Evolutionary conservation across 2,329 filamentous ascomycete genomes (phyloP), one percentile per base, ranked within the genome.

Genomic region (Bisporella sp.): DNA sequence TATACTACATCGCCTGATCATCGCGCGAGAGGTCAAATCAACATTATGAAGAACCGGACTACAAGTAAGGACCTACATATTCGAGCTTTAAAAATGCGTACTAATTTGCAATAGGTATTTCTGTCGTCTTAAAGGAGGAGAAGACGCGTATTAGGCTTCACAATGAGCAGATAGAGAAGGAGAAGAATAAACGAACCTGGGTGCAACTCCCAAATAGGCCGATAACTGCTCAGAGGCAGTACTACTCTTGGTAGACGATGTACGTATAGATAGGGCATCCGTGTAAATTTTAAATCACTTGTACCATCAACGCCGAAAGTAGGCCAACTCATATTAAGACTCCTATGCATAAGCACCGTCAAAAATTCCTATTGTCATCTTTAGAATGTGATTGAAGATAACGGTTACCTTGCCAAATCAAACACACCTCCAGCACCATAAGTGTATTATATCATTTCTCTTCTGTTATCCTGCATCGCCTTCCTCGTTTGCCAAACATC

Each of bases 91-190:
- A 32, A 2, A 12, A 28, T 40, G 50, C 39, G 42, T 35, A 50
- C 59, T 54, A 47, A 49, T 41, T 41, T 41, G 30, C 30, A 37
- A n/a, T 59, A 90, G 88, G 78, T 57, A 79, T 96, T 54, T 82
- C 84, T 0, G 71, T 99, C 35, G 68, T 96, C 11, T 73, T 99
- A 65, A 99, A 97, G 73, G 93, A 99, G 67, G 91, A 97, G 68
- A 87, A 86, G 68, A 96, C 93, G 5, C 78, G 90, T 49, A 83
- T 96, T 62, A 81, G 93, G 54, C 78, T 90, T 65, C 81, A 85
- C 63, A 76, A 88, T 51, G 90, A 96, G 64, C 81, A 84, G 52
- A 77, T 89, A 65, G 82, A 82, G 59, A 92, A 89, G 73, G 78
- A 86, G 67, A 75, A 79, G 49, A 83, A 83, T 63, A 79, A 83